phyloP scores from a whole-genome alignment of 2,329 filamentous ascomycete species.

The Parastagonospora nodorum region DNA sequence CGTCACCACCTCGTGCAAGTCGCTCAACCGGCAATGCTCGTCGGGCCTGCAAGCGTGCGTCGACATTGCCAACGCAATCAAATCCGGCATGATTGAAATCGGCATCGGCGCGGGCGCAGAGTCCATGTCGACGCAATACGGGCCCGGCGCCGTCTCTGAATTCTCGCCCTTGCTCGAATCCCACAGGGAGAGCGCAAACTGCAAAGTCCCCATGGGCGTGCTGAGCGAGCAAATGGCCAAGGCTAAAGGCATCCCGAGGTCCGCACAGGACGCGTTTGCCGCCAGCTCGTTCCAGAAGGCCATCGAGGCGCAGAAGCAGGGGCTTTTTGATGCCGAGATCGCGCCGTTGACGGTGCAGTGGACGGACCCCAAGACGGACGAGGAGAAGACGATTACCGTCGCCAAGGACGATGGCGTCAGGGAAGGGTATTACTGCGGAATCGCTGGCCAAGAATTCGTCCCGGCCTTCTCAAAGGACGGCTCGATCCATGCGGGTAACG shows the following conservation, averaged over 20 bases:
- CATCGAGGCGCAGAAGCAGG: constrained; percentile 77
- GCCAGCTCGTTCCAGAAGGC: constrained; percentile 94
- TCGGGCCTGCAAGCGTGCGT: constrained; percentile 90
- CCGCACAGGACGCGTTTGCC: constrained; percentile 87
- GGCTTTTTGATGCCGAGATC: constrained; percentile 94
- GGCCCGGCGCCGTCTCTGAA: constrained; percentile 84
- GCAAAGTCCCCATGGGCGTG: constrained; percentile 96
- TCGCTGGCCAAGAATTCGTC: constrained; percentile 88
- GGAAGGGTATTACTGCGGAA: constrained; percentile 82
- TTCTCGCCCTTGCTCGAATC: constrained; percentile 88
- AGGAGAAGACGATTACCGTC: constrained; percentile 83
- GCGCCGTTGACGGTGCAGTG: constrained; percentile 82
- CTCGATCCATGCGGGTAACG: constrained; percentile 94
- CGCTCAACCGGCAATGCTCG: constrained; percentile 92
- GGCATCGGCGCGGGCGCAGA: constrained; percentile 94
- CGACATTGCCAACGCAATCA: constrained; percentile 93
- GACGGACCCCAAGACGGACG: constrained; percentile 87
- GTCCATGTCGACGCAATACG: constrained; percentile 94
- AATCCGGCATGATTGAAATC: constrained; percentile 89
- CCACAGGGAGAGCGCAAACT: constrained; percentile 84
- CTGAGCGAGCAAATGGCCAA: constrained; percentile 95
- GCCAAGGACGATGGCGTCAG: constrained; percentile 86
- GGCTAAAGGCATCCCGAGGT: constrained; percentile 73
- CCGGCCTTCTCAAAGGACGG: constrained; percentile 92
- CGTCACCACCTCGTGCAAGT: constrained; percentile 79